Base-by-base conservation (phyloP, 2,329 filamentous ascomycete species). In the Cladosporium sphaerospermum region DNA sequence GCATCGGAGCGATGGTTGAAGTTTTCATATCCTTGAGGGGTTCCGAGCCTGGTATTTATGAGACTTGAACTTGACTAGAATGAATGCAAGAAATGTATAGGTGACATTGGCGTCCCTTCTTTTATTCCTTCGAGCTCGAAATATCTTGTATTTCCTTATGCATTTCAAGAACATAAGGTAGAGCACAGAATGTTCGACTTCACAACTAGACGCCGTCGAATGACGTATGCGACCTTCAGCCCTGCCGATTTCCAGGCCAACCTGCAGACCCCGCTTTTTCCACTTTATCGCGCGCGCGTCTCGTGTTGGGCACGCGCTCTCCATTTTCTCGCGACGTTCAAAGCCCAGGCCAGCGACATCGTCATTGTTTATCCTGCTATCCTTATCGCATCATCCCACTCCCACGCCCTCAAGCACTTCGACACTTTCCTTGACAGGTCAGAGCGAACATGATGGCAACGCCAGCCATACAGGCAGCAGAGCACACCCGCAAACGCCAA, bases 401-500 rank as follows among this genome's bases (percentile, higher is more conserved):
- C n/a, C 8, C 36, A n/a, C 36, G n/a, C n/a, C 36, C 16, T 39
- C 36, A 39, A 8, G 4, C n/a, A 7, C 34, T 5, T n/a, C 34
- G n/a, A 9, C 4, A 9, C 23, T 28, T 28, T 28, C 5, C 5
- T 28, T 28, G 23, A 28, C 23, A 28, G 23, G 9, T 5, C 6
- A 36, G 34, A 39, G 8, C 36, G 9, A 42, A 36, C 39, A 39
- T 2, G 6, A 51, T 51, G 48, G 40, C 40, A 9, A 19, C 32
- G 4, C 45, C 33, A 23, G 18, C 45, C n/a, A 2, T 28, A 28
- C 2, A 18, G 28, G 23, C 44, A 16, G 42, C 37, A 42, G 43
- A 46, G 13, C 36, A 53, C 18, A 14, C 14, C n/a, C 52, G 52
- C 32, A 54, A 54, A 44, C 45, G 46, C 32, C 52, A 54, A 43